Conservation (phyloP, 768 basidiomycete species). For the Pluteus cervinus region DNA sequence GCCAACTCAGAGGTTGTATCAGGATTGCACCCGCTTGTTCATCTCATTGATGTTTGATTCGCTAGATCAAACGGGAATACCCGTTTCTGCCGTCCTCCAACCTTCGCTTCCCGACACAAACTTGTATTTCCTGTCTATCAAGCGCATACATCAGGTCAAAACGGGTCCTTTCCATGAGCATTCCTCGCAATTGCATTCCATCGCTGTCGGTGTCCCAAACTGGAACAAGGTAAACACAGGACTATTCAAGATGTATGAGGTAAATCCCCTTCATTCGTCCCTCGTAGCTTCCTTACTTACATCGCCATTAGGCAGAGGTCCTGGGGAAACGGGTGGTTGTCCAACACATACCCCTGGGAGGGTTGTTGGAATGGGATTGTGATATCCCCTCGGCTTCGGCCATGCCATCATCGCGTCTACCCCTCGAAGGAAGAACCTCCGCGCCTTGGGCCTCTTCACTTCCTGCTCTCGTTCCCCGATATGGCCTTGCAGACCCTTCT, state of each 20-base stretch:
- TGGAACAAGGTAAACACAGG: slow-evolving; percentile 92
- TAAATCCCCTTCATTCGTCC: slow-evolving; percentile 22
- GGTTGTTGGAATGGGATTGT: slow-evolving; percentile 63
- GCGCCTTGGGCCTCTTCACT: no score
- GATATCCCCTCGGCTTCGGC: no score
- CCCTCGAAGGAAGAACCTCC: no score
- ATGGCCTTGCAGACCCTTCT: no score
- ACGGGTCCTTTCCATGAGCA: slow-evolving; percentile 88
- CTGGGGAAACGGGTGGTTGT: slow-evolving; percentile 94
- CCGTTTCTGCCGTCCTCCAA: slow-evolving; percentile 59
- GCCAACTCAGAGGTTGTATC: slow-evolving; percentile 67
- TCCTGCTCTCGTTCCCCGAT: no score
- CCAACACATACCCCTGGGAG: slow-evolving; percentile 87
- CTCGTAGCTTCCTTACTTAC: slow-evolving; percentile 2
- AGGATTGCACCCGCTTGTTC: slow-evolving; percentile 3
- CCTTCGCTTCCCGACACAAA: slow-evolving; percentile 59
- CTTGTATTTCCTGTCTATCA: slow-evolving; percentile 75
- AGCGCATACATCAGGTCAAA: slow-evolving; percentile 76
- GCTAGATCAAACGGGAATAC: slow-evolving; percentile 55
- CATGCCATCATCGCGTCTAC: no score
- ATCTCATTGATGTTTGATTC: slow-evolving; percentile 10
- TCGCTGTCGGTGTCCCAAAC: slow-evolving; percentile 81
- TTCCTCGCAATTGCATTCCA: slow-evolving; percentile 82
- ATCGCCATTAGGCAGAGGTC: slow-evolving; percentile 68
- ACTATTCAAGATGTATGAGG: slow-evolving; percentile 94